Conservation (phyloP, 495 filamentous ascomycete genomes). For the Aspergillus bertholletiae region DNA sequence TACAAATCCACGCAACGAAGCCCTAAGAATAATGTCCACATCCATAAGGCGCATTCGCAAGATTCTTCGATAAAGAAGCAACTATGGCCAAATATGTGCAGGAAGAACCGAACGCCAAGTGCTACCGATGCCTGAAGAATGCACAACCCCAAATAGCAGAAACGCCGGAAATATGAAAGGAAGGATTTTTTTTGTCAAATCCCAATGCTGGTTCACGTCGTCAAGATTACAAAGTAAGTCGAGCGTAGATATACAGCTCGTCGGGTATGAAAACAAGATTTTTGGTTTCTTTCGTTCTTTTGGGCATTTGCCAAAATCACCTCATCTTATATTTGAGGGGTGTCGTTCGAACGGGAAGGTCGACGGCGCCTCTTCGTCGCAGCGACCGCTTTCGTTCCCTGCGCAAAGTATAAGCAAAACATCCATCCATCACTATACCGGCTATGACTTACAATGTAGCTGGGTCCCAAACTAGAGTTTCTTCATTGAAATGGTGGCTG, state of each 20-base stretch:
- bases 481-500: slow-evolving; percentile 35
- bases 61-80: background rate
- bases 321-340: slow-evolving; percentile 11
- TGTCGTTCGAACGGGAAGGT: slow-evolving; percentile 14
- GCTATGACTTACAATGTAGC: slow-evolving; percentile 11
- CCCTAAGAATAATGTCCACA: background rate
- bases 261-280: background rate
- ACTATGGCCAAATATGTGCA: slow-evolving; percentile 5
- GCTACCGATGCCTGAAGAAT: slow-evolving; percentile 2
- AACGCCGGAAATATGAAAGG: slow-evolving; percentile 27
- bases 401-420: background rate
- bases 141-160: slow-evolving; percentile 7
- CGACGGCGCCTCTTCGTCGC: slow-evolving; percentile 3
- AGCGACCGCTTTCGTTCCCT: slow-evolving; percentile 7
- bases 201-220: slow-evolving; percentile 2
- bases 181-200: background rate
- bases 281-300: no score
- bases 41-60: background rate
- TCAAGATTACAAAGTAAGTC: slow-evolving; percentile 5
- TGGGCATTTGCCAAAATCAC: background rate
- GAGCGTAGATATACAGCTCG: background rate
- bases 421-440: background rate
- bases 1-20: background rate
- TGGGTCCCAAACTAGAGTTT: slow-evolving; percentile 32
- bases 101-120: slow-evolving; percentile 7